Percentiles rank a stretch among this genome's conserved stretches.
Conservation (phyloP, 305 asterid genomes). For the Fraxinus ornus region DNA sequence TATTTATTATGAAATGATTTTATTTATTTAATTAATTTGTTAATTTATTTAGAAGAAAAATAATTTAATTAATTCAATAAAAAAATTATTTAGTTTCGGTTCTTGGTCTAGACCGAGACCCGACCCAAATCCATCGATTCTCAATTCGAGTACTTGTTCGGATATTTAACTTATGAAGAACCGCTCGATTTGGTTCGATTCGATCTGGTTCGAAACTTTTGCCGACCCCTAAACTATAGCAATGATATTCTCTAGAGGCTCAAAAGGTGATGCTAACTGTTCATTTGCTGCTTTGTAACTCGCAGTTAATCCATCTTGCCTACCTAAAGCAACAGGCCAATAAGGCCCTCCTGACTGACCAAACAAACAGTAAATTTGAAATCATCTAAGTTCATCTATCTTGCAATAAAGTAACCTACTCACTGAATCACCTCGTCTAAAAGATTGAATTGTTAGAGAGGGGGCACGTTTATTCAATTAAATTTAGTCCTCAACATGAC, state of each 20-base stretch:
- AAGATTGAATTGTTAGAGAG: background rate
- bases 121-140: too few relatives aligned
- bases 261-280: slow-evolving; percentile 66
- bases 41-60: too few relatives aligned
- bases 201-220: too few relatives aligned
- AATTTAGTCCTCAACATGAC: background rate
- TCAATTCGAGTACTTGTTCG: too few relatives aligned
- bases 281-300: slow-evolving; percentile 65
- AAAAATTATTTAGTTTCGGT: too few relatives aligned
- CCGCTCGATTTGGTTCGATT: too few relatives aligned
- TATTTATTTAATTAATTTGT: too few relatives aligned
- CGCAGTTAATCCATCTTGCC: slow-evolving; percentile 64
- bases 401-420: slow-evolving; percentile 17
- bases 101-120: too few relatives aligned
- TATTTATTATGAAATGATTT: too few relatives aligned
- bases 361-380: background rate
- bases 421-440: slow-evolving; percentile 42
- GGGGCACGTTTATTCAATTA: background rate
- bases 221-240: background rate
- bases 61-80: too few relatives aligned
- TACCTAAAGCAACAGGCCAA: slow-evolving; percentile 58
- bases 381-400: background rate
- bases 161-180: too few relatives aligned
- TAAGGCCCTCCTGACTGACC: slow-evolving; percentile 63
- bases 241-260: slow-evolving; percentile 48